Evolutionary conservation across 805 yeast species (phyloP).

Genomic region (Tetrapisispora arboricola): DNA sequence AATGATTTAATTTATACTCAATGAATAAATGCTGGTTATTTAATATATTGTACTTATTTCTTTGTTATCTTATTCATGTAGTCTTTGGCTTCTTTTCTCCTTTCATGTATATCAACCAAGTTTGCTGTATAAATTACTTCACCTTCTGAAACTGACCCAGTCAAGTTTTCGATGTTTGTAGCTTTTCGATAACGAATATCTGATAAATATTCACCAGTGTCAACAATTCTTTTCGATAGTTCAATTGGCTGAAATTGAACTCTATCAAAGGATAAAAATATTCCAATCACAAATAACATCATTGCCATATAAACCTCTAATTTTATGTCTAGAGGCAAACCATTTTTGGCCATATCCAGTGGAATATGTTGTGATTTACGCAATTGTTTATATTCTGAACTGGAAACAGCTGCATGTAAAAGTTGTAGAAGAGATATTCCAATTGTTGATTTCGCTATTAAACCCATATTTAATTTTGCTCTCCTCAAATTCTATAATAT

Average conservation of each 20-base stretch:
- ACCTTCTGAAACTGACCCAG: constrained; percentile 23
- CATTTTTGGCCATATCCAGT: not conserved
- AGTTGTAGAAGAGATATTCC: constrained; percentile 12
- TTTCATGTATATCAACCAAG: constrained; percentile 20
- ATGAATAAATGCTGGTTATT: not conserved
- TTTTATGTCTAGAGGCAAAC: constrained; percentile 23
- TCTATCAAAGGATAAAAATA: constrained; percentile 21
- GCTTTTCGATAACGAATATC: constrained; percentile 25
- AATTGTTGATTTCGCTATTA: constrained; percentile 9
- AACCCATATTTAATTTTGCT: constrained; percentile 10
- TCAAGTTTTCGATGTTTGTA: constrained; percentile 21
- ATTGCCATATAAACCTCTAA: constrained; percentile 21
- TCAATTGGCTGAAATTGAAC: constrained; percentile 15
- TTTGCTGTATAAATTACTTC: constrained; percentile 21
- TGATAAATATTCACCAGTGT: constrained; percentile 18
- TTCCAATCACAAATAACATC: constrained; percentile 15
- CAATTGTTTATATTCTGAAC: constrained; percentile 26
- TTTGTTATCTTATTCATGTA: constrained; percentile 11
- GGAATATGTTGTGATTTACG: constrained; percentile 9
- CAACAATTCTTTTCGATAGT: constrained; percentile 9
- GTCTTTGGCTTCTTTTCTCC: constrained; percentile 14
- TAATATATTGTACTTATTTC: constrained; percentile 6
- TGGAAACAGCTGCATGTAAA: constrained; percentile 27
- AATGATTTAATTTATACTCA: too few relatives aligned
- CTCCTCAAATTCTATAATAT: too few relatives aligned